phyloP scores from a whole-genome alignment of 257 asterid genomes.

The Salvia splendens region DNA sequence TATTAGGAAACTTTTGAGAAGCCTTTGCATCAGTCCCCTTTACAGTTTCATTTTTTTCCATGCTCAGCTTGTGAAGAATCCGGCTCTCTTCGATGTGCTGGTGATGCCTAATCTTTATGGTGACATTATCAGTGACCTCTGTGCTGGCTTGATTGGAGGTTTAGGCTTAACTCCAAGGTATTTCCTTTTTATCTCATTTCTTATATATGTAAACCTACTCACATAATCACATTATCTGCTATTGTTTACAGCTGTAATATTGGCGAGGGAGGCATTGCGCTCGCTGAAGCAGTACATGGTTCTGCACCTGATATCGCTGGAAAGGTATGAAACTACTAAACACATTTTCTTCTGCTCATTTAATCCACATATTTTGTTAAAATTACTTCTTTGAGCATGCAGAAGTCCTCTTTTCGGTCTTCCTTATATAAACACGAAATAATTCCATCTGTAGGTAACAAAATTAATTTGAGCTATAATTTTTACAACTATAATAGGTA shows the following conservation, averaged over 20 bases:
- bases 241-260: conserved; percentile 64
- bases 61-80: conserved; percentile 88
- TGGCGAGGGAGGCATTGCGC: conserved; percentile 98
- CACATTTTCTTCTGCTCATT: conserved; percentile 5
- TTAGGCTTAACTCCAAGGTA: conserved; percentile 97
- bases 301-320: conserved; percentile 99
- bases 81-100: conserved; percentile 75
- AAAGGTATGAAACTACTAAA: conserved; percentile 53
- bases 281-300: conserved; percentile 99
- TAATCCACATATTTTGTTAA: conserved; percentile 7
- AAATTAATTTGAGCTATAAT: neutral
- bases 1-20: conserved; percentile 18
- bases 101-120: conserved; percentile 70
- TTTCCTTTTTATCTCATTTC: conserved; percentile 8
- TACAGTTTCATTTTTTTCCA: conserved; percentile 8
- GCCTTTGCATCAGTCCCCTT: conserved; percentile 5
- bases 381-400: neutral
- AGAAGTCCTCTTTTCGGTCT: neutral
- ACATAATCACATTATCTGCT: conserved; percentile 18
- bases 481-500: neutral
- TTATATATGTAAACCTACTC: conserved; percentile 7
- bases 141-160: conserved; percentile 94
- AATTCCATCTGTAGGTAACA: neutral
- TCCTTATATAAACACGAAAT: neutral
- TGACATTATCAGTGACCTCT: conserved; percentile 78